Evolutionary conservation across 305 asterid genomes (phyloP).

Genomic region (Petunia hybrid): DNA sequence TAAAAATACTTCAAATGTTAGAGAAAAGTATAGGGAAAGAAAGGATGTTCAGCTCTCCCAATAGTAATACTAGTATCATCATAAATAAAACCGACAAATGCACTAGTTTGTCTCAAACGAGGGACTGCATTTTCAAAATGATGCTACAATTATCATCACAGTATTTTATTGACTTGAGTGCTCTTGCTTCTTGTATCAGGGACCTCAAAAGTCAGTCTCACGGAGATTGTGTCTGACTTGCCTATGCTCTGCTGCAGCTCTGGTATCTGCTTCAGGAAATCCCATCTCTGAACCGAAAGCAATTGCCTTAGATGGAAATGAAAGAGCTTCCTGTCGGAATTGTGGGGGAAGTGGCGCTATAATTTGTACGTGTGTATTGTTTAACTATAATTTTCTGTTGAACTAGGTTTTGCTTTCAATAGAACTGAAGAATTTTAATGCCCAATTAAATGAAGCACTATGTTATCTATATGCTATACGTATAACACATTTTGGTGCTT

Average conservation of each 20-base stretch:
- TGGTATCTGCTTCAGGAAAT: conserved; percentile 55
- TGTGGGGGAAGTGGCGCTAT: conserved; percentile 96
- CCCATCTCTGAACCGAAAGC: conserved; percentile 55
- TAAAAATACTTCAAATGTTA: too few relatives aligned
- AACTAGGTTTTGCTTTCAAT: background rate
- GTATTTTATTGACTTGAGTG: conserved; percentile 20
- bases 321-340: conserved; percentile 75
- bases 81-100: background rate
- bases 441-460: background rate
- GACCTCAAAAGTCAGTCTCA: conserved; percentile 48
- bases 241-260: conserved; percentile 70
- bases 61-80: background rate
- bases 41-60: background rate
- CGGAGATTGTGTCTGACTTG: conserved; percentile 82
- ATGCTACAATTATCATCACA: background rate
- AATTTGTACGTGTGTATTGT: conserved; percentile 62
- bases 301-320: conserved; percentile 66
- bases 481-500: conserved; percentile 16
- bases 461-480: background rate
- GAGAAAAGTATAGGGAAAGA: background rate
- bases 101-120: background rate
- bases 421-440: background rate
- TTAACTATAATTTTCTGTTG: background rate
- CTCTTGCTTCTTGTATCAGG: conserved; percentile 48
- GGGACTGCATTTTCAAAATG: background rate